Base-by-base conservation (phyloP, 768 basidiomycete species). In the Saitozyma podzolica region DNA sequence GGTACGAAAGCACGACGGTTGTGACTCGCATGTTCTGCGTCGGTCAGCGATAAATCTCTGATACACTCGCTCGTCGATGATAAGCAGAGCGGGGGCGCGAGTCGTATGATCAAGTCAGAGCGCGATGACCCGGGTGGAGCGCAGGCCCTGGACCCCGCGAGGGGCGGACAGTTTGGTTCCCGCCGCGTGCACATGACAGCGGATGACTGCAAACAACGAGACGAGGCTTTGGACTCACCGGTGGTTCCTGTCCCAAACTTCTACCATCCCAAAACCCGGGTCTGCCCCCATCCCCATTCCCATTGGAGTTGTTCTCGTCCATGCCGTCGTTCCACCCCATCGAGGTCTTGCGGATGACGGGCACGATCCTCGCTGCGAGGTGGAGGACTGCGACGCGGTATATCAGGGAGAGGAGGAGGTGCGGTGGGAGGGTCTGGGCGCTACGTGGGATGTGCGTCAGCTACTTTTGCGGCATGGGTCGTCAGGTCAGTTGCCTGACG, bases 341-440 rank as follows among this genome's bases (percentile, higher is more conserved):
- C 29, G 71, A 70, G 16, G 63, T 58, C 20, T 76, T 73, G 3
- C 78, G 64, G 50, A 80, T 75, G 40, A 74, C 73, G 42, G 79
- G 78, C n/a, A 80, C 69, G 51, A 80, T 80, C 42, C 76, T 59
- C 6, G 73, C 72, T 11, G 80, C 80, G 37, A 74, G 59, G 52
- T 77, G 75, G 11, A 80, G 59, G 20, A 80, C 72, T n/a, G 72
- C 69, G n/a, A 80, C 65, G 5, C 80, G 71, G 65, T 77, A 80
- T 20, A 78, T 72, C 9, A 80, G 67, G 6, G 74, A 73, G 42
- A 80, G 64, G 20, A 80, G 61, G 9, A 77, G 62, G 58, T 78
- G 77, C 3, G 73, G 73, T 2, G 77, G 77, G 1, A 79, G 68
- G 0, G 76, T 74, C 42, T 52, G 63, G 14, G 74, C 64, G 16